Evolutionary conservation across 768 basidiomycete species (phyloP), one percentile per base, ranked within the genome.

Genomic region (Collybia sordida): DNA sequence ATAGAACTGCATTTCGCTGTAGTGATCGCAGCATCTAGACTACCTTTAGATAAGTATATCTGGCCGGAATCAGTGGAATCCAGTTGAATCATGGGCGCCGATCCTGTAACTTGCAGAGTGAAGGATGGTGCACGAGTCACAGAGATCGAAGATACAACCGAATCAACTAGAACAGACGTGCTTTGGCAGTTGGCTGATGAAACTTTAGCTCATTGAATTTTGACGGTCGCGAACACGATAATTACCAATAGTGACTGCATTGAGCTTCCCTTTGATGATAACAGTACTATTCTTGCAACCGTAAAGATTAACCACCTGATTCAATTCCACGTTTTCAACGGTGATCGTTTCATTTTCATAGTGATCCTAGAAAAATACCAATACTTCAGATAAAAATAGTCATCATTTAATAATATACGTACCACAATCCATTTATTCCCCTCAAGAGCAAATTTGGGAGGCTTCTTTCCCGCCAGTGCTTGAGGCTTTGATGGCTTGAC

Each of bases 31-130:
- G 83, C 79, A 22, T 47, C 57, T 44, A 98, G 74, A 57, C 87
- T 88, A 11, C 80, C 83, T 62, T 86, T 88, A 19, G 92, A 94
- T 34, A 99, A 80, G 71, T 90, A 99, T 56, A 99, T 85, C 65
- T 93, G 91, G 4, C 97, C 97, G 6, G 90, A 91, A 68, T 98
- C 97, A 12, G 93, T 96, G 14, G 88, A 86, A 68, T 99, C 97
- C 17, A 99, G 71, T 61, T 95, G 91, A 51, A 99, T 83, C 56
- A 93, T 98, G 1, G 97, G 96, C 25, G 89, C 90, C 1, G 77
- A 72, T 22, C 96, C 96, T 2, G 87, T 90, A 57, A 99, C 85
- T 68, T 99, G 96, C 36, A 98, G 71, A 14, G 85, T 81, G 73
- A 99, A 98, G 1, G 93, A 97, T 1, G 94, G 93, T 0, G 93